Evolutionary conservation across 441 rosid species (phyloP), one percentile per base, ranked within the genome.

Genomic region (Syzygium syzygioides): DNA sequence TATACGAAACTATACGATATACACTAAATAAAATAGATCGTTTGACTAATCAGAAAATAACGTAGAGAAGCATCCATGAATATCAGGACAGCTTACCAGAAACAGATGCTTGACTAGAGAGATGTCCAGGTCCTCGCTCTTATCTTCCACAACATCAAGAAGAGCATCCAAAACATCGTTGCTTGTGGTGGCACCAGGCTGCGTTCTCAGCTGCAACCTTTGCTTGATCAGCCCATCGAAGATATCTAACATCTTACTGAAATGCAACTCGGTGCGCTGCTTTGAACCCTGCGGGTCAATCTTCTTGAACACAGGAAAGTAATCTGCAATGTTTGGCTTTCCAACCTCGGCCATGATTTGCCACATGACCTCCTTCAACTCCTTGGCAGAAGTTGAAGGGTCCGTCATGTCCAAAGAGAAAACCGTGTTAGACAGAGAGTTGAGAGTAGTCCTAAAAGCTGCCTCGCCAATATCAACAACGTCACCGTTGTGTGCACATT

Each of bases 341-440:
- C 87, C 89, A 12, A 86, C 85, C 52, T 88, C 89, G 64, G 66
- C 85, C 87, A 88, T 85, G 89, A 84, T 88, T 86, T 79, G 86
- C 89, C 89, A 84, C 87, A 88, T 79, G 37, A 85, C 80, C 30
- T 88, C 89, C 85, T 88, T 88, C 87, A 88, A 85, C 87, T 88
- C 85, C 85, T 64, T 50, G 34, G 89, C 89, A 4, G 19, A 48
- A 45, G 53, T 86, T 86, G 85, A 79, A 15, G 87, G 62, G 64
- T 85, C 64, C 32, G 85, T 79, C 83, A 85, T 84, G 87, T 88
- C 89, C 45, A 60, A n/a, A 57, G 64, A 62, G 87, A 88, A 88
- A 79, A 88, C 55, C 6, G 89, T 59, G 66, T 59, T 88, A 57
- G 89, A 88, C 56, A 88, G 85, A 76, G 26, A 86, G 53, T 88